Base-by-base conservation (phyloP, 2,329 filamentous ascomycete species). In the Myriosclerotinia duriaeana region DNA sequence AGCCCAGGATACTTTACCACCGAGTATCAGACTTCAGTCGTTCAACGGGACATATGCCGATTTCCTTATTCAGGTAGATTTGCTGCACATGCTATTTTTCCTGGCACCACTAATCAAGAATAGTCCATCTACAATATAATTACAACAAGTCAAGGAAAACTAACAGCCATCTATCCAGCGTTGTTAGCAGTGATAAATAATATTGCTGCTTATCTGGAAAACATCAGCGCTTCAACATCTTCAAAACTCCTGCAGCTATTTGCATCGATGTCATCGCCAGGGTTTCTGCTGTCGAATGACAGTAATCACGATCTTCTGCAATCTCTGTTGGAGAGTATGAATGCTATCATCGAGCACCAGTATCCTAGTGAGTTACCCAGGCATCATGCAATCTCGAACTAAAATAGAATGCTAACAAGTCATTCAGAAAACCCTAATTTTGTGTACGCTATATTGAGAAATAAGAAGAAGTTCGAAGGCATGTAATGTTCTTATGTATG, bases 31-130 rank as follows among this genome's bases (percentile, higher is more conserved):
- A 68, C 88, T 99, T 69, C 83, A 86, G 15, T 90, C 90, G 15
- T 99, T 99, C 78, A 87, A 86, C 70, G 95, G 95, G 44, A 91
- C 90, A 20, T 98, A 98, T 78, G 92, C 91, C 30, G 95, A 99
- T 78, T 98, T 95, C 75, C 82, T 99, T 63, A 90, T 99, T 68
- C 94, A 93, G 75, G 91, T 92, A 80, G 79, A 87, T 77, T 46
- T n/a, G 40, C 8, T 38, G 34, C n/a, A 2, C 59, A n/a, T n/a
- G 15, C 38, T 38, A 30, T 20, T 44, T 54, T 50, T 53, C 30
- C 30, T 38, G 34, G 58, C n/a, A 44, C 46, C 64, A 65, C 75
- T 77, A 69, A 78, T 53, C 34, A n/a, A 64, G 36, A 14, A 34
- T 44, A 94, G 87, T 96, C 93, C 8, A 93, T 98, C 68, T 96